Evolutionary conservation across 768 basidiomycete species (phyloP), one percentile per base, ranked within the genome.

Genomic region (Tulasnella calospora): DNA sequence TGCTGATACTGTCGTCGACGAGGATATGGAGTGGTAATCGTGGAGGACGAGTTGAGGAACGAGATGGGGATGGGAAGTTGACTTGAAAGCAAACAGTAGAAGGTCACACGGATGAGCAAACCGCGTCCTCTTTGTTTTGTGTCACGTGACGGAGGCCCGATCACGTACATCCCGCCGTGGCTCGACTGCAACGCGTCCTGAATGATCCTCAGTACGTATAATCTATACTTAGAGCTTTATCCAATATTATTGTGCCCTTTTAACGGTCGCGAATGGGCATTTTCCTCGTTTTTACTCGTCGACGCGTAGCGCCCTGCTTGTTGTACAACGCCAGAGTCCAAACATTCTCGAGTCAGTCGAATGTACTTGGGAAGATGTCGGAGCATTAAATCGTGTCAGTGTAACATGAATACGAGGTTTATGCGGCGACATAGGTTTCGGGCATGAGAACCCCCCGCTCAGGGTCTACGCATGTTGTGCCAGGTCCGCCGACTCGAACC

Each of bases 31-130:
- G 74, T 33, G 36, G 74, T 23, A 38, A 30, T 47, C 27, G 55
- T 38, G 40, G 55, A 40, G 61, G 57, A 40, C 69, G 69, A 55
- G 57, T 21, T 76, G 75, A 67, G 74, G 74, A 55, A 36, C 44
- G 51, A 21, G 74, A 30, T 35, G 55, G 23, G 36, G 74, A 57
- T 57, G 51, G 70, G 33, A 35, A 41, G 70, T 71, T 41, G 70
- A 71, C 70, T 71, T 71, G 30, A 71, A 74, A 41, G n/a, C 73
- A 74, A 40, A 44, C 36, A 74, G 44, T 33, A 38, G 44, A 51
- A 33, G 35, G 70, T 71, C 70, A 5, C 69, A 70, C 69, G 27
- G 70, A 3, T 71, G n/a, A 27, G 7, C 35, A 36, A 30, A 33
- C 41, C 46, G 73, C 73, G 73, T 30, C 73, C 9, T 7, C 33